Evolutionary conservation across 352 stramenopile species (phyloP).

Genomic region (Globisporangium paddicum): DNA sequence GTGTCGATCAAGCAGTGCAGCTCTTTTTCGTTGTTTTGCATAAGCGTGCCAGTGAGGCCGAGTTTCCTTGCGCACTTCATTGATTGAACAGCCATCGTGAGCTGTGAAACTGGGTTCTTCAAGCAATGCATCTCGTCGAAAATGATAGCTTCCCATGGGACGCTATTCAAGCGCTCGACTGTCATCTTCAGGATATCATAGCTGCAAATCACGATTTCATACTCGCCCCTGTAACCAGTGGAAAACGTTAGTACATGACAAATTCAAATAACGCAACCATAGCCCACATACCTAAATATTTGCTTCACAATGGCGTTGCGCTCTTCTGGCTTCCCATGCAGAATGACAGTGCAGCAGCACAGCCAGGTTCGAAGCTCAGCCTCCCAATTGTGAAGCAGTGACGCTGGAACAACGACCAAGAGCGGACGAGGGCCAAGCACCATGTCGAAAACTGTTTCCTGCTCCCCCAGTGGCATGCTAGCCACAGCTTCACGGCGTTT

Average conservation of each 20-base stretch:
- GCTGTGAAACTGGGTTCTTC: conserved; percentile 95
- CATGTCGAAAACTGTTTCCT: conserved; percentile 10
- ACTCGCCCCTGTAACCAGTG: conserved; percentile 40
- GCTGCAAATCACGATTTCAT: conserved; percentile 78
- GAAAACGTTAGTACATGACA: conserved; percentile 66
- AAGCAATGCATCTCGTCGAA: conserved; percentile 99
- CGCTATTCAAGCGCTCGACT: conserved; percentile 73
- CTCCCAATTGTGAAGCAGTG: conserved; percentile 98
- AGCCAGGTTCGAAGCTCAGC: conserved; percentile 97
- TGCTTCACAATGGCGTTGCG: conserved; percentile 53
- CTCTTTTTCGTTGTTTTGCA: conserved; percentile 87
- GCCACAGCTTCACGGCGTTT: conserved; percentile 71
- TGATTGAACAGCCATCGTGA: conserved; percentile 76
- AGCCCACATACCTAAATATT: conserved; percentile 82
- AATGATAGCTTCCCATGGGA: conserved; percentile 91
- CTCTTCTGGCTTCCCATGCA: conserved; percentile 56
- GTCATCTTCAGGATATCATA: conserved; percentile 90
- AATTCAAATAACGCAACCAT: conserved; percentile 26
- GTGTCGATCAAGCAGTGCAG: conserved; percentile 74
- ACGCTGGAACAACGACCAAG: conserved; percentile 97
- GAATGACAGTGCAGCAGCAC: conserved; percentile 54
- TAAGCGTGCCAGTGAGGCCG: conserved; percentile 86
- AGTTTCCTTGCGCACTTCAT: conserved; percentile 64
- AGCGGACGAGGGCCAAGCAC: conserved; percentile 73
- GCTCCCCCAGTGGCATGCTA: neutral